Percentiles rank a stretch among this genome's conserved stretches.
These are phyloP conservation scores for Astraeus odoratus DNA, from an alignment of 768 basidiomycete genomes.

Conservation along the genomic window DNA sequence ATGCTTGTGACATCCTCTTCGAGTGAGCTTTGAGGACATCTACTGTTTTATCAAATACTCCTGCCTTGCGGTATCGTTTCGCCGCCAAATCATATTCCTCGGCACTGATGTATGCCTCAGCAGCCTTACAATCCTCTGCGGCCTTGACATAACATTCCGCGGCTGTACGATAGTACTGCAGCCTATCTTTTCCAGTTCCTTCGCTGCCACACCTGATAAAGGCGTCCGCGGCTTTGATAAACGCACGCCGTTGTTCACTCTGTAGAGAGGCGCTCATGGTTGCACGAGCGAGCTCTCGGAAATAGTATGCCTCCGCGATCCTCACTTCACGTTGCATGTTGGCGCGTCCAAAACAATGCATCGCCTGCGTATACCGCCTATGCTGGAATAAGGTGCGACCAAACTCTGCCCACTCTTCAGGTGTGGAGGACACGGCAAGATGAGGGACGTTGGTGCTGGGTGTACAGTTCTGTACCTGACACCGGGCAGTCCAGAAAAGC, in stretches of 20 bases:
- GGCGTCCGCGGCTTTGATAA: constrained; percentile 39
- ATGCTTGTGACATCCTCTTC: constrained; percentile 22
- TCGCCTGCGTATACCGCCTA: constrained; percentile 42
- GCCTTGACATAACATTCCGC: constrained; percentile 42
- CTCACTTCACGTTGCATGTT: constrained; percentile 33
- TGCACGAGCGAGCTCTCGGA: constrained; percentile 44
- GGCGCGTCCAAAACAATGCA: constrained; percentile 48
- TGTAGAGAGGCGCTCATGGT: constrained; percentile 19
- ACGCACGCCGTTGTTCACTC: constrained; percentile 30
- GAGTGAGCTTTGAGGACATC: constrained; percentile 34
- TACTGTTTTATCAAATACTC: constrained; percentile 48
- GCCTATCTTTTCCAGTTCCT: constrained; percentile 23
- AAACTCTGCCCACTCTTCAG: constrained; percentile 38
- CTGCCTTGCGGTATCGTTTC: constrained; percentile 41
- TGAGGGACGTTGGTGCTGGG: constrained; percentile 44
- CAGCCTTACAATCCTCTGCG: constrained; percentile 37
- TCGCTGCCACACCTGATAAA: constrained; percentile 38
- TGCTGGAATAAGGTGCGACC: constrained; percentile 34
- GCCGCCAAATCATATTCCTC: constrained; percentile 39
- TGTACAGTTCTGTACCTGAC: constrained; percentile 42
- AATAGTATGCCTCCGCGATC: constrained; percentile 46
- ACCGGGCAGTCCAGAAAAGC: constrained; percentile 44
- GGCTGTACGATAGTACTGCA: constrained; percentile 35
- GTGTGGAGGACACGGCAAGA: constrained; percentile 47
- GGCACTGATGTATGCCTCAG: constrained; percentile 35